Percentiles rank a stretch among this genome's conserved stretches.
Conservation (phyloP, 805 yeast species). For the Sugiyamaella chiloensis region DNA sequence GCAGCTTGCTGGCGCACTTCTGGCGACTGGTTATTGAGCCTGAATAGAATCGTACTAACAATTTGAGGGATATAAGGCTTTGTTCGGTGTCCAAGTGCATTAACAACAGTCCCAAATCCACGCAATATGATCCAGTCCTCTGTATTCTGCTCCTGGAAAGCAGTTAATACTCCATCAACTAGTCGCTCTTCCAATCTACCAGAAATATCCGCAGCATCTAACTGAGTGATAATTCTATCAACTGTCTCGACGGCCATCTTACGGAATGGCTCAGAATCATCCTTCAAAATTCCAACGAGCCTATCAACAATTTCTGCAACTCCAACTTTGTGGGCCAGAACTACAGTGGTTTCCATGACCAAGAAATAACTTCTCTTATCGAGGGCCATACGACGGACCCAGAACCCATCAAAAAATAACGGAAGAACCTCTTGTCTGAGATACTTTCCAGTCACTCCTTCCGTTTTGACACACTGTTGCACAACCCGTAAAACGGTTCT, state of each 20-base stretch:
- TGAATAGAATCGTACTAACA: conserved; percentile 65
- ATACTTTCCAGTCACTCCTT: conserved; percentile 49
- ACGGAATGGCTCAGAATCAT: conserved; percentile 77
- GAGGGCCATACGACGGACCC: conserved; percentile 76
- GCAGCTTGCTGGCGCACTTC: conserved; percentile 82
- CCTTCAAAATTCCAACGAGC: conserved; percentile 61
- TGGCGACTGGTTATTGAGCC: conserved; percentile 67
- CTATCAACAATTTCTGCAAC: conserved; percentile 55
- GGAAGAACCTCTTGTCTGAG: conserved; percentile 52
- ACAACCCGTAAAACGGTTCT: conserved; percentile 66
- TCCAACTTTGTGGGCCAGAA: conserved; percentile 66
- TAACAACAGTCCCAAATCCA: conserved; percentile 62
- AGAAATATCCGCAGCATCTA: conserved; percentile 60
- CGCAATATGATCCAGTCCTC: conserved; percentile 55
- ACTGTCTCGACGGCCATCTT: conserved; percentile 74
- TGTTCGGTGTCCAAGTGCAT: conserved; percentile 58
- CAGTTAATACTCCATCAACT: conserved; percentile 71
- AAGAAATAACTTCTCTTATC: conserved; percentile 48
- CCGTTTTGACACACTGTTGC: conserved; percentile 61
- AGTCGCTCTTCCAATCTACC: conserved; percentile 60
- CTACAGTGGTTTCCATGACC: conserved; percentile 70
- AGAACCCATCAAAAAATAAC: conserved; percentile 65
- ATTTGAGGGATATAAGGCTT: conserved; percentile 72
- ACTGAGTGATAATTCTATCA: conserved; percentile 45
- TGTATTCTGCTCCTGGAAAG: conserved; percentile 73